Percentiles rank a stretch among this genome's conserved stretches.
Evolutionary conservation across 345 rosid genomes (phyloP).

Genomic region (Ceriops tagal): DNA sequence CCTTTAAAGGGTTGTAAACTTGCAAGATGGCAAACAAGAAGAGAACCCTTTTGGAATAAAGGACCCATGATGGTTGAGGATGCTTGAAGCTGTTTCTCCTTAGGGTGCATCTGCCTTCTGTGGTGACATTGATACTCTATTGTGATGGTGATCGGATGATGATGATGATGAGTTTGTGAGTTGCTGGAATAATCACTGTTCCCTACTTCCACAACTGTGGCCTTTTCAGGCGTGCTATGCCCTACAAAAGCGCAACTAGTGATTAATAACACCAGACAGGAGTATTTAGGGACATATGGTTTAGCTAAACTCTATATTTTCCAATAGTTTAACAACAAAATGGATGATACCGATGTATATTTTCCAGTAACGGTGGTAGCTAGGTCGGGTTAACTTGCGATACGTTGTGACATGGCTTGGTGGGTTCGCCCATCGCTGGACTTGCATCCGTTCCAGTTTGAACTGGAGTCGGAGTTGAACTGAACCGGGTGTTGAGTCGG

Average conservation of each 20-base stretch:
- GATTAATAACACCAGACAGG: slow-evolving; percentile 14
- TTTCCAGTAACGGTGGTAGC: neutral
- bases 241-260: slow-evolving; percentile 28
- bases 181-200: slow-evolving; percentile 34
- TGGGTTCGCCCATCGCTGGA: no score
- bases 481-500: no score
- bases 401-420: no score
- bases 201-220: slow-evolving; percentile 24
- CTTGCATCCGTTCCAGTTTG: no score
- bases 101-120: slow-evolving; percentile 40
- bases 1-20: slow-evolving; percentile 24
- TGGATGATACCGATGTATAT: slow-evolving; percentile 22
- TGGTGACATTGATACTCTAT: slow-evolving; percentile 30
- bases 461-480: no score
- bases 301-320: slow-evolving; percentile 11
- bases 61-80: slow-evolving; percentile 45
- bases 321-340: slow-evolving; percentile 13
- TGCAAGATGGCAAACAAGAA: slow-evolving; percentile 83
- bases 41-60: slow-evolving; percentile 85
- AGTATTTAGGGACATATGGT: neutral
- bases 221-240: slow-evolving; percentile 56
- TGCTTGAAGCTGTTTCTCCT: slow-evolving; percentile 75
- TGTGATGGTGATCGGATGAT: slow-evolving; percentile 77
- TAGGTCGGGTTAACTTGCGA: no score
- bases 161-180: slow-evolving; percentile 38